phyloP scores from a whole-genome alignment of 495 filamentous ascomycete genomes.

The Daldinia caldariorum region DNA sequence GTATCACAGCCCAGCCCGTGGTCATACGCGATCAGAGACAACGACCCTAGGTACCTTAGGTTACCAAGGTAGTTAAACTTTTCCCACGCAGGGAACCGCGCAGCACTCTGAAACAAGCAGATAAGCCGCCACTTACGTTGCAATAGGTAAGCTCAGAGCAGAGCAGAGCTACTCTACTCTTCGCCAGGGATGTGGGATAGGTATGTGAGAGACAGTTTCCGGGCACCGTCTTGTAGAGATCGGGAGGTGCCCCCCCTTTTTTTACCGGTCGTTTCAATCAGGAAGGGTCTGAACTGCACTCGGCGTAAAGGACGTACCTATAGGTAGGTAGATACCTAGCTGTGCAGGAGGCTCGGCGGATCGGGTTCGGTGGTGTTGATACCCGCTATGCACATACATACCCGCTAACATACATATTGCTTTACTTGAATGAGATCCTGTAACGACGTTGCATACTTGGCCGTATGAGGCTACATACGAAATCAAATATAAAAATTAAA shows the following conservation, averaged over 20 bases:
- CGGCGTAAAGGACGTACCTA: neutral
- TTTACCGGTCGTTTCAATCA: neutral
- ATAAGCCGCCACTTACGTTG: slow-evolving; percentile 1
- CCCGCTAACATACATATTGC: no score
- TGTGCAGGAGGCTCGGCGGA: neutral
- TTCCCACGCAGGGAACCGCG: neutral
- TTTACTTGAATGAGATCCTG: no score
- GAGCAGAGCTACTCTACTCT: no score
- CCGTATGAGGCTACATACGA: no score
- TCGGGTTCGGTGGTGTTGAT: neutral
- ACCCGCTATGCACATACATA: no score
- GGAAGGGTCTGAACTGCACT: neutral
- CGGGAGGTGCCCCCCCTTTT: neutral
- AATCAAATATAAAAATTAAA: no score
- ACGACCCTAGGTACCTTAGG: neutral
- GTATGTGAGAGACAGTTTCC: neutral
- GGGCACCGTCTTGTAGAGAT: neutral
- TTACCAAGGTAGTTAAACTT: slow-evolving; percentile 7
- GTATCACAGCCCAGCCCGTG: neutral
- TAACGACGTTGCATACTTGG: no score
- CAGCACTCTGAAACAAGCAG: neutral
- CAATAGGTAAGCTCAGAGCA: no score
- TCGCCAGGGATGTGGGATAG: neutral
- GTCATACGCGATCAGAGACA: slow-evolving; percentile 14
- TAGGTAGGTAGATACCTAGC: neutral